Evolutionary conservation across 805 yeast species (phyloP), one percentile per base, ranked within the genome.

Genomic region (Suhomyces canberraensis): DNA sequence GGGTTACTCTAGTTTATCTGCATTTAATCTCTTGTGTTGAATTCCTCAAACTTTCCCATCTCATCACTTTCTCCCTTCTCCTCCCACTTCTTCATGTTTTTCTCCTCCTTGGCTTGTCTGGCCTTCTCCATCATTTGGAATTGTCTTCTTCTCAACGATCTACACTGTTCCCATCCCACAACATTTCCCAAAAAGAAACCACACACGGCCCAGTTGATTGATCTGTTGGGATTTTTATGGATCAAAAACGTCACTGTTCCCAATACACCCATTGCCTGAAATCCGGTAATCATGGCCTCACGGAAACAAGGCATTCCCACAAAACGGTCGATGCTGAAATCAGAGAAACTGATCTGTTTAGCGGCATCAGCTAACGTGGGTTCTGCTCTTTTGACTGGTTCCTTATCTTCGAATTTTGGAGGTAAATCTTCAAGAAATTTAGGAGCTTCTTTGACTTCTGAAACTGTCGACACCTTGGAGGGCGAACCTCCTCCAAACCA

Each of bases 141-240:
- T 37, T 84, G 78, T 44, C 77, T 75, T 51, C 81, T 71, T 56
- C 95, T 71, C 31, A 78, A 71, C 33, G 78, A 69, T 40, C 95
- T 71, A 58, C 98, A 90, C 60, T 88, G 95, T 56, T 90, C 96
- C 96, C 96, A 90, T 1, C 95, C 86, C 18, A 85, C 79, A 0
- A 85, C 71, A 30, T 86, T 79, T 1, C 96, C 96, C 15, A 88
- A 56, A 38, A 85, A 60, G 45, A 88, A 76, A 3, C 93, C 95
- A 25, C 84, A 84, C 34, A 85, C 69, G 8, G 82, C 81, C 96
- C 96, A 90, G 53, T 90, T 86, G 11, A 77, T 68, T 1, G 95
- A 80, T 42, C 73, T 73, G 8, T 65, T 56, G 0, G 81, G 71
- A 33, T 77, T 76, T 50, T 81, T 81, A 50, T 80, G 87, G 35